Percentiles rank a stretch among this genome's conserved stretches.
These are phyloP conservation scores for Sphagnum fallax DNA, from an alignment of 228 moss, liverwort and hornwort genomes.

Conservation along the genomic window DNA sequence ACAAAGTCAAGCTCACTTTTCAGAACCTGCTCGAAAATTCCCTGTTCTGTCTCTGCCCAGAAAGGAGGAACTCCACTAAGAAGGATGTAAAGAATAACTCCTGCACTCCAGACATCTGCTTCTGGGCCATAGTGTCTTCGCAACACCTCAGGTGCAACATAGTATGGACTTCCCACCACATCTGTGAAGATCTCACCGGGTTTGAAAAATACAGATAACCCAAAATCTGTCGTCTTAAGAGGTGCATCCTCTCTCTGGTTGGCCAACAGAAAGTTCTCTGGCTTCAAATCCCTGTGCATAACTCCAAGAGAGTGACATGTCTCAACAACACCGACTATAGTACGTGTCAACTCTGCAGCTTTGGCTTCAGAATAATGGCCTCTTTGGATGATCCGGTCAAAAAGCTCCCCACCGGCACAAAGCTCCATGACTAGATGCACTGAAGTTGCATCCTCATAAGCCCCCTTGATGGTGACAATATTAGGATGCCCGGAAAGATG, in stretches of 20 bases:
- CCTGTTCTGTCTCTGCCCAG: slow-evolving; percentile 49
- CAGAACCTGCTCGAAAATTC: slow-evolving; percentile 42
- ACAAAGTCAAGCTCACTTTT: slow-evolving; percentile 39
- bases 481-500: slow-evolving; percentile 51
- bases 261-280: slow-evolving; percentile 38
- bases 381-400: slow-evolving; percentile 29
- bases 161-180: slow-evolving; percentile 59
- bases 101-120: slow-evolving; percentile 54
- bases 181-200: slow-evolving; percentile 43
- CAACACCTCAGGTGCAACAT: slow-evolving; percentile 52
- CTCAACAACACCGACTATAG: slow-evolving; percentile 39
- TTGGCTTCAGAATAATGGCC: slow-evolving; percentile 54
- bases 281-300: slow-evolving; percentile 52
- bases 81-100: slow-evolving; percentile 49
- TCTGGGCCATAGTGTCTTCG: slow-evolving; percentile 42
- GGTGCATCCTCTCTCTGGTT: slow-evolving; percentile 24
- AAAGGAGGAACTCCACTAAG: slow-evolving; percentile 47
- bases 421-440: slow-evolving; percentile 55
- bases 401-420: slow-evolving; percentile 45
- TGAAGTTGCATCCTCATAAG: slow-evolving; percentile 32
- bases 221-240: slow-evolving; percentile 49
- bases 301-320: slow-evolving; percentile 39
- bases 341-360: slow-evolving; percentile 24
- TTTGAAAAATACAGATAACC: slow-evolving; percentile 33
- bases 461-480: slow-evolving; percentile 49